These are phyloP conservation scores for Trichoderma guizhouense DNA, from an alignment of 2,329 filamentous ascomycete genomes.

Conservation along the genomic window DNA sequence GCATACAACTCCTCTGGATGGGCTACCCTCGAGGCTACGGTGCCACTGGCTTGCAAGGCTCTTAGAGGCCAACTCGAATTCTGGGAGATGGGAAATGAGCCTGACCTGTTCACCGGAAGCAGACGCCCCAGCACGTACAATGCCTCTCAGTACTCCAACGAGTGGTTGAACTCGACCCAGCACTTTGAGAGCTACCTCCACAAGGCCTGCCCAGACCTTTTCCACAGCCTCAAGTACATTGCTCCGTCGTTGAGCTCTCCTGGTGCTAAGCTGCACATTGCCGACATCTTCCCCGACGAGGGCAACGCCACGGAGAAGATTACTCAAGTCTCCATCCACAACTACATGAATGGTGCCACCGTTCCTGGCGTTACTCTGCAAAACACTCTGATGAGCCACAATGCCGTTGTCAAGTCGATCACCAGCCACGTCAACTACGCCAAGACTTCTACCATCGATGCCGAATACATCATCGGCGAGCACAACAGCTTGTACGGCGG, in stretches of 20 bases:
- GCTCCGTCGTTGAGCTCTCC: constrained; percentile 23
- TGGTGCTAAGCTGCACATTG: constrained; percentile 17
- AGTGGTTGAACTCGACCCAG: constrained; percentile 23
- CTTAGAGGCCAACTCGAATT: constrained; percentile 23
- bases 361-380: constrained; percentile 37
- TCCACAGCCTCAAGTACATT: constrained; percentile 19
- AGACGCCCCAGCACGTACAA: constrained; percentile 21
- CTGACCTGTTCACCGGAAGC: constrained; percentile 24
- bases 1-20: constrained; percentile 25
- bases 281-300: constrained; percentile 30
- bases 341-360: constrained; percentile 33
- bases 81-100: constrained; percentile 28
- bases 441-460: constrained; percentile 30
- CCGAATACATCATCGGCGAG: constrained; percentile 43
- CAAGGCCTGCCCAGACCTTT: constrained; percentile 21
- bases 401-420: constrained; percentile 33
- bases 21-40: constrained; percentile 23
- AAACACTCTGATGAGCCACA: constrained; percentile 36
- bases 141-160: constrained; percentile 20
- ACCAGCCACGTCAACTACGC: constrained; percentile 27
- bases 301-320: constrained; percentile 25
- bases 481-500: constrained; percentile 43
- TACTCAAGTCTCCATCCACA: constrained; percentile 27
- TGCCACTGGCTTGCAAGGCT: constrained; percentile 25
- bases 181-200: constrained; percentile 21